Conservation (phyloP, 2,329 filamentous ascomycete genomes). For the Colletotrichum spaethianum region DNA sequence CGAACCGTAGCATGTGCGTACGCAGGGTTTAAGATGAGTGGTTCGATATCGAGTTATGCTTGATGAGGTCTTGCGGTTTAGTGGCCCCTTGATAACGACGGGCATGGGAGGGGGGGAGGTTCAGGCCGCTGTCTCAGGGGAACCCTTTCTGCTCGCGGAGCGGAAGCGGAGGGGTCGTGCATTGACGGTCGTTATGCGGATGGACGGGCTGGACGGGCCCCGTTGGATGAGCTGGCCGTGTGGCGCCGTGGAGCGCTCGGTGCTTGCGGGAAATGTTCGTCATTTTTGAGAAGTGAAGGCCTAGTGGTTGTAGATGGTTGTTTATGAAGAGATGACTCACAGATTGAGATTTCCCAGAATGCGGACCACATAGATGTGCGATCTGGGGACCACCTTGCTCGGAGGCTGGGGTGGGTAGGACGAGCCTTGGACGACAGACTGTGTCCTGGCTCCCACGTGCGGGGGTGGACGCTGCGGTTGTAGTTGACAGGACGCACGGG, state of each 20-base stretch:
- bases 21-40: too few relatives aligned
- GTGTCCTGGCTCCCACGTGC: background rate
- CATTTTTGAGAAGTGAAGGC: background rate
- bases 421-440: background rate
- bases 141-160: background rate
- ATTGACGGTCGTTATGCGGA: constrained; percentile 23
- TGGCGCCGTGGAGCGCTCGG: background rate
- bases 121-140: background rate
- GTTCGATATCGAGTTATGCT: too few relatives aligned
- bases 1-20: too few relatives aligned
- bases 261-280: too few relatives aligned
- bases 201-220: background rate
- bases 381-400: background rate
- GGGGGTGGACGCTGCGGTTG: background rate
- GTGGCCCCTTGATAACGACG: too few relatives aligned
- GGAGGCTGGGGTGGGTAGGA: background rate
- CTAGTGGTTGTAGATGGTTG: background rate
- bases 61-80: background rate
- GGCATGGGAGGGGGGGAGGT: background rate
- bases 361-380: background rate
- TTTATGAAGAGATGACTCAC: background rate
- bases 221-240: background rate
- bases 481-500: background rate
- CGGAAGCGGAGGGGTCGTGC: background rate
- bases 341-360: too few relatives aligned